Evolutionary conservation across 2,329 filamentous ascomycete species (phyloP), one percentile per base, ranked within the genome.

Genomic region (Pochonia chlamydosporia): DNA sequence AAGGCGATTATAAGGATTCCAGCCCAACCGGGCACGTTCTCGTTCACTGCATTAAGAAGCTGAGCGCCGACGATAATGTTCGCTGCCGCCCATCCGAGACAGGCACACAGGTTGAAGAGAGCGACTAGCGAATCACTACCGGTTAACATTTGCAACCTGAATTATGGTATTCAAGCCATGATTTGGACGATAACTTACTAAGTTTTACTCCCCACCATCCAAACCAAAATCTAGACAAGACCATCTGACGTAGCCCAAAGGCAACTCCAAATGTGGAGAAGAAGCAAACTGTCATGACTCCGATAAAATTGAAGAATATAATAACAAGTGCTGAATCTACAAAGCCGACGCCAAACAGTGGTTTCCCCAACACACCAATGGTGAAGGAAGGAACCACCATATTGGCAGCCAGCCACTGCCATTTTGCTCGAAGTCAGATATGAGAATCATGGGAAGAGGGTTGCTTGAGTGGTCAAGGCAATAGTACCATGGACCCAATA

Each of bases 1-100:
- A 82, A 62, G 8, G 84, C 78, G 57, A 90, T 87, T 56, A 89
- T 78, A 41, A 90, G 65, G 54, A 91, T 85, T 21, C 85, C 85
- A 4, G 82, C 85, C 62, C 71, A 87, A 41, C 84, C 84, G 3
- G 85, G 84, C 46, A 89, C 78, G 49, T 78, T 63, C 44, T 62
- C 56, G 62, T 88, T 89, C 48, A 89, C 81, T 1, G 85, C 82
- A 52, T 87, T 72, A 57, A 91, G 75, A 11, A 90, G 73, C 62
- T 90, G 82, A 1, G 84, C 84, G 36, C 85, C 87, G 18, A 89
- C 85, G 52, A 91, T 89, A 43, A 79, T 76, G 62, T 90, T 90
- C 53, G 88, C 81, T 1, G 82, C 73, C 9, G 82, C 82, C 85
- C 86, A 89, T 45, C 86, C 85, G 5, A 89, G 63, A 59, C 82